phyloP scores from a whole-genome alignment of 2,329 filamentous ascomycete genomes.

The Fusarium stilboides region DNA sequence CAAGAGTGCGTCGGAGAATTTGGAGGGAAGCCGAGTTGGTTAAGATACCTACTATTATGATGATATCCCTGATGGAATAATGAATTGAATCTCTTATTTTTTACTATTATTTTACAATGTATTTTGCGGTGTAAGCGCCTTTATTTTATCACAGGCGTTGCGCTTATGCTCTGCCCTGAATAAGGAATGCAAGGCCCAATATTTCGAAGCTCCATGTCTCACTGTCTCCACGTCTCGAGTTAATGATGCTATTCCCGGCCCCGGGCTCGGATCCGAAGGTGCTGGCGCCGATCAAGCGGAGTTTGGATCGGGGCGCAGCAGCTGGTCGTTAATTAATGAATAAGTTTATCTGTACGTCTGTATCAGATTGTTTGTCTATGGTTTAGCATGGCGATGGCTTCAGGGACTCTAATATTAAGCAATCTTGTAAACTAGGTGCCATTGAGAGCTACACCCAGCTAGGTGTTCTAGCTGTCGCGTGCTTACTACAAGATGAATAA shows the following conservation, averaged over 20 bases:
- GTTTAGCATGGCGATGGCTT: too few relatives aligned
- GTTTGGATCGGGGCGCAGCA: not conserved
- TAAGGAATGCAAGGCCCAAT: too few relatives aligned
- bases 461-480: not conserved
- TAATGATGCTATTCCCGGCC: conserved; percentile 20
- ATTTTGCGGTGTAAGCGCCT: too few relatives aligned
- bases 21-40: conserved; percentile 57
- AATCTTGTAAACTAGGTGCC: too few relatives aligned
- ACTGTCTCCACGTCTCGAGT: not conserved
- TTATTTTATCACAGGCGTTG: too few relatives aligned
- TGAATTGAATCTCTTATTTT: not conserved
- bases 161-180: too few relatives aligned
- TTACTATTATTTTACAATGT: not conserved
- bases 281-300: conserved; percentile 7
- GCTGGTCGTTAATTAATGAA: not conserved
- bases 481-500: not conserved
- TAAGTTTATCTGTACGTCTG: conserved; percentile 7
- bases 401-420: too few relatives aligned
- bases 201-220: not conserved
- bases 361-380: not conserved
- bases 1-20: conserved; percentile 58
- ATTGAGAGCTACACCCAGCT: too few relatives aligned
- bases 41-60: not conserved
- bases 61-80: conserved; percentile 14
- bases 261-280: conserved; percentile 40